Evolutionary conservation across 352 stramenopile species (phyloP).

Genomic region (Thraustochytrium sp.): DNA sequence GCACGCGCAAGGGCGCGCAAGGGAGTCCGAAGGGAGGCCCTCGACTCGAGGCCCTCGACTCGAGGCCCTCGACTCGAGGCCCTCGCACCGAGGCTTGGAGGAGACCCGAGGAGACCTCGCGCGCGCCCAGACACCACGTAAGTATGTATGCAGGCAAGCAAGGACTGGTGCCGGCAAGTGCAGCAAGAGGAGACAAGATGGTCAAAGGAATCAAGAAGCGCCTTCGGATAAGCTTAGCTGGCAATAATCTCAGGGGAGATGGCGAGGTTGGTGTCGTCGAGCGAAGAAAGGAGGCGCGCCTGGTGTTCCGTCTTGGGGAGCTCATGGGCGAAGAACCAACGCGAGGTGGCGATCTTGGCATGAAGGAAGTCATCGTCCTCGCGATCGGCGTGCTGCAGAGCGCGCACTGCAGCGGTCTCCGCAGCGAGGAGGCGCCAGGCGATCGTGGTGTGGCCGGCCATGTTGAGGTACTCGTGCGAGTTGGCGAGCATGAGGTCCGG

Average conservation of each 20-base stretch:
- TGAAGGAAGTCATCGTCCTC: conserved; percentile 19
- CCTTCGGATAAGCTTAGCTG: too few species aligned
- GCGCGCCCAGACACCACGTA: too few species aligned
- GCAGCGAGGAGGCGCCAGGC: conserved; percentile 44
- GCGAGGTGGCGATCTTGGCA: background rate
- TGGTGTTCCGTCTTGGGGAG: conserved; percentile 26
- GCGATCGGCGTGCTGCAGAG: background rate
- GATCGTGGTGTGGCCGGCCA: conserved; percentile 43
- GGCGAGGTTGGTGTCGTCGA: conserved; percentile 26
- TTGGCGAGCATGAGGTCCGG: conserved; percentile 42
- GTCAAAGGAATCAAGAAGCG: too few species aligned
- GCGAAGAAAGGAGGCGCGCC: background rate
- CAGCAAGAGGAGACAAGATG: too few species aligned
- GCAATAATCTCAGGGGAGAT: background rate
- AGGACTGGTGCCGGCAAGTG: too few species aligned
- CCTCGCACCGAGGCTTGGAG: too few species aligned
- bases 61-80: too few species aligned
- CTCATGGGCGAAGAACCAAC: conserved; percentile 42
- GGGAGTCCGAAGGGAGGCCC: too few species aligned
- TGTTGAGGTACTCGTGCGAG: conserved; percentile 47
- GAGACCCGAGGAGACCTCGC: too few species aligned
- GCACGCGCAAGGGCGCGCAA: too few species aligned
- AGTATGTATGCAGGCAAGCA: too few species aligned
- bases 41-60: too few species aligned
- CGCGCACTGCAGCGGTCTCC: conserved; percentile 32